Evolutionary conservation across 2,329 filamentous ascomycete genomes (phyloP).

Genomic region (Parastagonospora avenae): DNA sequence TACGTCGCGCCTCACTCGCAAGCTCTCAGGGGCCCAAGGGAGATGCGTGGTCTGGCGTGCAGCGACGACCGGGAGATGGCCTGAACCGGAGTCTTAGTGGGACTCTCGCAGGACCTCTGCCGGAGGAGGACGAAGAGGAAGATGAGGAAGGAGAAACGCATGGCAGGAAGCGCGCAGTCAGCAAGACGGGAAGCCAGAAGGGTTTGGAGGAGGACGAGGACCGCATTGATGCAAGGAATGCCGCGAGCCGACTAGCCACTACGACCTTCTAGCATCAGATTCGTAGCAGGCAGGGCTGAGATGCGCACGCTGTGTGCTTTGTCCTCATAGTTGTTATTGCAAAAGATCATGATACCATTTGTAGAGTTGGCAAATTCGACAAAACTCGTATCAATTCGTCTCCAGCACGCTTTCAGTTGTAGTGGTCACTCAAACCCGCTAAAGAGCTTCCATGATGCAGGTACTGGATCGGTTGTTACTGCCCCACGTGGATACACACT

Average conservation of each 20-base stretch:
- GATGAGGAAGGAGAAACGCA: conserved; percentile 49
- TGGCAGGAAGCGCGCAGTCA: conserved; percentile 55
- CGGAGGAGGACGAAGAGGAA: conserved; percentile 65
- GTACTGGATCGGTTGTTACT: not conserved
- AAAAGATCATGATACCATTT: not conserved
- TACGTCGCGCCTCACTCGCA: conserved; percentile 75
- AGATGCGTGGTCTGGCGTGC: conserved; percentile 97
- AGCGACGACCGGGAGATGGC: conserved; percentile 75
- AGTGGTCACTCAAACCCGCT: not conserved
- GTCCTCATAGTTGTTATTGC: not conserved
- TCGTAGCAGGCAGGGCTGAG: conserved; percentile 13
- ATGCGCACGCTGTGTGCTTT: conserved; percentile 1
- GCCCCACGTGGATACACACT: not conserved
- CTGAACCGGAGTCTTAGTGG: conserved; percentile 77
- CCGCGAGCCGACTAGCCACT: conserved; percentile 88
- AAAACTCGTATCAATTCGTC: no score
- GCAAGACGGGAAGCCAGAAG: conserved; percentile 59
- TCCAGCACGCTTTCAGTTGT: not conserved
- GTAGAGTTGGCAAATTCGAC: not conserved
- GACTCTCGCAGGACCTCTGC: conserved; percentile 63
- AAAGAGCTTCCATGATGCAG: not conserved
- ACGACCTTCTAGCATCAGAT: conserved; percentile 75
- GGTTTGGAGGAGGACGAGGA: conserved; percentile 87
- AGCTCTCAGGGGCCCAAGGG: conserved; percentile 94
- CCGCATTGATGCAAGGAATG: conserved; percentile 91